A percentile compares a stretch with the other conserved stretches of the same genome.
Evolutionary conservation across 345 rosid genomes (phyloP).

Genomic region (Eucalyptus guilfoylei): DNA sequence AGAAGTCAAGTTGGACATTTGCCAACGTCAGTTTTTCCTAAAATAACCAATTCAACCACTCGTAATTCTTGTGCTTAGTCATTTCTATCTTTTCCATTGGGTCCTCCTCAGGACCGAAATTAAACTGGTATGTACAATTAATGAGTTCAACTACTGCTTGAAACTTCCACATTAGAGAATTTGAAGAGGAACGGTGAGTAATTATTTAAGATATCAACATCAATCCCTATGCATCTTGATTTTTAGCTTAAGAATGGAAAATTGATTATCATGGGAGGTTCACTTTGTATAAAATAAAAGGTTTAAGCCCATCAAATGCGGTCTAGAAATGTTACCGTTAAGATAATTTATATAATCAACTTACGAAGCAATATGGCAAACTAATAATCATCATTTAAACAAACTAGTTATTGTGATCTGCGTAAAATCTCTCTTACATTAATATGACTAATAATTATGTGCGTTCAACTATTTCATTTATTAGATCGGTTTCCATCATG

Average conservation of each 20-base stretch:
- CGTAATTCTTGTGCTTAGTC: neutral
- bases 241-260: neutral
- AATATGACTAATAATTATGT: neutral
- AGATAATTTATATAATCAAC: neutral
- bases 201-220: neutral
- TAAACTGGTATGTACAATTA: neutral
- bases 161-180: neutral
- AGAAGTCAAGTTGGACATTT: neutral
- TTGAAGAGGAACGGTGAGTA: neutral
- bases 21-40: neutral
- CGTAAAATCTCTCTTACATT: neutral
- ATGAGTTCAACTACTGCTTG: neutral
- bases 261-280: neutral
- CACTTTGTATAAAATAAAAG: neutral
- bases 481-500: neutral
- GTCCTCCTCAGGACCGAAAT: neutral
- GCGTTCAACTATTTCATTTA: neutral
- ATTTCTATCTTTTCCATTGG: neutral
- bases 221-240: neutral
- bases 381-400: neutral
- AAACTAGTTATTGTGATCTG: neutral
- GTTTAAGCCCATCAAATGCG: neutral
- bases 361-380: neutral
- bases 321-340: neutral
- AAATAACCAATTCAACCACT: neutral